phyloP scores from a whole-genome alignment of 1,284 basidiomycete species.

The Marasmius tenuissimus region DNA sequence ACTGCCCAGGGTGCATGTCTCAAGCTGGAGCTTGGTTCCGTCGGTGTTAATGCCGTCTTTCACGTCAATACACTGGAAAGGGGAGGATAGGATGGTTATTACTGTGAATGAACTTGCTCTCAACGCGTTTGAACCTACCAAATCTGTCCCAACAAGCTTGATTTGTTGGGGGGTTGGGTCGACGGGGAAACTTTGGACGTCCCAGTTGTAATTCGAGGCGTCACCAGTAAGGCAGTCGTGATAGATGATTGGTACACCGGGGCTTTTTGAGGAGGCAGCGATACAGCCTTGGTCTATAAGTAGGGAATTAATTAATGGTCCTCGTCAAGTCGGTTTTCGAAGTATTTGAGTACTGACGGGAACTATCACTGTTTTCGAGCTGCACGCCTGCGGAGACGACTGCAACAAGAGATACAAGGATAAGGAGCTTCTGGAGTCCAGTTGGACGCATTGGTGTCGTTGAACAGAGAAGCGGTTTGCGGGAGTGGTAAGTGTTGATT shows the following conservation, averaged over 20 bases:
- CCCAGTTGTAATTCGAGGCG: not conserved
- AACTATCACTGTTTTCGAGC: too few species aligned
- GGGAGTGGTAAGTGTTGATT: too few species aligned
- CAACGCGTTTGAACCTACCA: not conserved
- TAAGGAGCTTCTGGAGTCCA: too few species aligned
- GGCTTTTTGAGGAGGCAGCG: not conserved
- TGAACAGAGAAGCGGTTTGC: too few species aligned
- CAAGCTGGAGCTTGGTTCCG: not conserved
- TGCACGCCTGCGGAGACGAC: too few species aligned
- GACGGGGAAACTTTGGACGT: not conserved
- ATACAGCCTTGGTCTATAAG: too few species aligned
- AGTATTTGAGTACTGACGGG: too few species aligned
- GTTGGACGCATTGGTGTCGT: too few species aligned
- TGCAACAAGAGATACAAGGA: too few species aligned
- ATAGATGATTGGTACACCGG: not conserved
- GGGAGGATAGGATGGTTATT: not conserved
- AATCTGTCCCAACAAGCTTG: not conserved
- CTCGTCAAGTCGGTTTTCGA: too few species aligned
- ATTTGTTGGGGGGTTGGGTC: not conserved
- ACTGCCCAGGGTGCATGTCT: not conserved
- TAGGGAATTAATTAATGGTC: too few species aligned
- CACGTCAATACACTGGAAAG: not conserved
- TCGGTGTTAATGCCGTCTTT: not conserved
- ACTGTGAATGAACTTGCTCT: too few species aligned
- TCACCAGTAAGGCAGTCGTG: not conserved